These are phyloP conservation scores for Hanseniaspora singularis DNA, from an alignment of 805 yeast genomes.

Conservation along the genomic window DNA sequence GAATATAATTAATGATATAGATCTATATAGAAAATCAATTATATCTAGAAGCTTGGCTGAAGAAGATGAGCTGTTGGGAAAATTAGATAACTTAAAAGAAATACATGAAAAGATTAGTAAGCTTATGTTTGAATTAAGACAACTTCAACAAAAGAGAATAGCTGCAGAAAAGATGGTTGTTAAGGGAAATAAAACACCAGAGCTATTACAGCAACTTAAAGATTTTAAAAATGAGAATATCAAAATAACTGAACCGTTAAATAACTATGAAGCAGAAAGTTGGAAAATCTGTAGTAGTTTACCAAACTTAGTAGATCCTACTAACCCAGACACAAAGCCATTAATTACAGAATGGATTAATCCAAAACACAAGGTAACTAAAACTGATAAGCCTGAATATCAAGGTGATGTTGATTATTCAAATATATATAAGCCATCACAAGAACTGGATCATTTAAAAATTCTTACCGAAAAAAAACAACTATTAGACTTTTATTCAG, in stretches of 20 bases:
- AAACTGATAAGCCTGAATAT: background rate
- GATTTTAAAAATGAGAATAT: conserved; percentile 25
- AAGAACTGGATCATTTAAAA: conserved; percentile 45
- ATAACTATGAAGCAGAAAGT: conserved; percentile 30
- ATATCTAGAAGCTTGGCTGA: conserved; percentile 23
- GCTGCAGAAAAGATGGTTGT: conserved; percentile 24
- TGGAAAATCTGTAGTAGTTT: conserved; percentile 35
- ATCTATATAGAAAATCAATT: conserved; percentile 22
- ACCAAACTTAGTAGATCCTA: conserved; percentile 50
- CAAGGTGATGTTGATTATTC: conserved; percentile 10
- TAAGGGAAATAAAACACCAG: conserved; percentile 18
- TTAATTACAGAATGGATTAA: conserved; percentile 44
- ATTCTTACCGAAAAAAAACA: conserved; percentile 54
- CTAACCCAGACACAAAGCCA: conserved; percentile 35
- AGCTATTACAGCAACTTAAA: conserved; percentile 18
- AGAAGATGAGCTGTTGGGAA: conserved; percentile 20
- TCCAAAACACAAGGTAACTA: conserved; percentile 21
- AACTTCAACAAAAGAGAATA: conserved; percentile 26
- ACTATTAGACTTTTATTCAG: conserved; percentile 57
- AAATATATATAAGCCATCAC: conserved; percentile 21
- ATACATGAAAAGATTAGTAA: conserved; percentile 22
- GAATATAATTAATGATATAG: conserved; percentile 18
- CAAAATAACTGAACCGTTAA: conserved; percentile 17
- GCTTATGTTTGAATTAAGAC: conserved; percentile 21
- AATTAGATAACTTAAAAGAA: conserved; percentile 25